These are phyloP conservation scores for Pyrus betulifolia DNA, from an alignment of 306 rosid genomes.

Conservation along the genomic window DNA sequence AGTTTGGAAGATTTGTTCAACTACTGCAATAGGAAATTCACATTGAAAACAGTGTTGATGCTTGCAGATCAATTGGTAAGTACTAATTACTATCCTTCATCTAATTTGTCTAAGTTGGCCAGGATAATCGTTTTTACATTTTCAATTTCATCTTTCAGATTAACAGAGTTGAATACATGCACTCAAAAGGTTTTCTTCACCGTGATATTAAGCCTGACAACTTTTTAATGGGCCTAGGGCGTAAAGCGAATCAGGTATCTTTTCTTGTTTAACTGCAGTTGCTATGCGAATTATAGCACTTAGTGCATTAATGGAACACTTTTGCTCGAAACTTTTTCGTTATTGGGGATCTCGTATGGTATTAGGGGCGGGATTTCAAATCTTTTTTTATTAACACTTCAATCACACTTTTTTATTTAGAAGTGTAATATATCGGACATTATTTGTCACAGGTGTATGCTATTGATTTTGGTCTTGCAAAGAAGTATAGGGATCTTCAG, in stretches of 20 bases:
- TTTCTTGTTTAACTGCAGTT: slow-evolving; percentile 2
- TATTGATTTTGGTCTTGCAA: slow-evolving; percentile 96
- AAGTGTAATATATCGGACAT: background rate
- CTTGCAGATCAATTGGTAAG: slow-evolving; percentile 98
- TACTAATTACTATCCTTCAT: slow-evolving; percentile 10
- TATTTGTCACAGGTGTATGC: slow-evolving; percentile 62
- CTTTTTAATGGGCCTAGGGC: slow-evolving; percentile 96
- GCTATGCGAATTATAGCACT: background rate
- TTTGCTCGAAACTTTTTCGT: background rate
- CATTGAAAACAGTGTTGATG: slow-evolving; percentile 92
- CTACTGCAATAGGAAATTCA: slow-evolving; percentile 84
- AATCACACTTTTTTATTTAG: background rate
- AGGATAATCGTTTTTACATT: background rate
- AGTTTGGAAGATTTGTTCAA: slow-evolving; percentile 97
- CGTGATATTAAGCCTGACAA: slow-evolving; percentile 99
- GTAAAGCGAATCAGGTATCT: slow-evolving; percentile 93
- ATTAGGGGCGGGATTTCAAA: background rate
- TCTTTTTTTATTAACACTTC: background rate
- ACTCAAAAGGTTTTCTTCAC: slow-evolving; percentile 97
- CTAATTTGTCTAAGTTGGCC: slow-evolving; percentile 8
- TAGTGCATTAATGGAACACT: background rate
- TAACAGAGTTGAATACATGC: slow-evolving; percentile 99
- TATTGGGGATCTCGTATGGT: background rate
- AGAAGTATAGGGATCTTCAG: slow-evolving; percentile 94
- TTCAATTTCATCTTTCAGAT: slow-evolving; percentile 47